Evolutionary conservation across 2,329 filamentous ascomycete species (phyloP).

Genomic region (Dothistroma pini): DNA sequence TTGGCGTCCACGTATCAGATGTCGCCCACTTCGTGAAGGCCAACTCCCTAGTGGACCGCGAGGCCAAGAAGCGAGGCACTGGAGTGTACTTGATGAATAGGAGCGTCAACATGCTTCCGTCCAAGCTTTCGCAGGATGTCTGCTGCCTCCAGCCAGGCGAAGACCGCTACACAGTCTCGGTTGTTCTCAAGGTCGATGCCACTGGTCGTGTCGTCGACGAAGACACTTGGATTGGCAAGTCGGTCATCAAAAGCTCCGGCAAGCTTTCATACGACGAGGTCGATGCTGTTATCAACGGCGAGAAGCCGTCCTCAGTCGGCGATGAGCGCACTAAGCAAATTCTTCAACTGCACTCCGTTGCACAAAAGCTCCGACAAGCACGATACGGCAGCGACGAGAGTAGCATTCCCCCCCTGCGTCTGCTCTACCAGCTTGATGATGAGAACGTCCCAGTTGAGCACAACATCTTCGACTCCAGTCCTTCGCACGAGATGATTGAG

Average conservation of each 20-base stretch:
- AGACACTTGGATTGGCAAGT: constrained; percentile 90
- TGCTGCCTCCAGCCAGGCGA: constrained; percentile 84
- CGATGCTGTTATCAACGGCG: constrained; percentile 70
- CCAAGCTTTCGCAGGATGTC: constrained; percentile 78
- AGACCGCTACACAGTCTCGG: constrained; percentile 85
- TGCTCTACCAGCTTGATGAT: constrained; percentile 92
- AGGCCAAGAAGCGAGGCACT: constrained; percentile 96
- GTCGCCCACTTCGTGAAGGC: constrained; percentile 95
- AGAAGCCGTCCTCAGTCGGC: constrained; percentile 53
- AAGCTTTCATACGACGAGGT: constrained; percentile 83
- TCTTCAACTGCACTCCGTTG: constrained; percentile 72
- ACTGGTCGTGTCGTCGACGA: constrained; percentile 77
- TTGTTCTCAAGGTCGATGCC: constrained; percentile 86
- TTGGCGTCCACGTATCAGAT: constrained; percentile 93
- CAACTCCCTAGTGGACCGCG: constrained; percentile 91
- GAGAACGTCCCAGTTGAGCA: constrained; percentile 96
- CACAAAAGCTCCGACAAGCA: constrained; percentile 85
- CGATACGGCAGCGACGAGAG: constrained; percentile 73
- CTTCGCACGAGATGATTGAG: constrained; percentile 88
- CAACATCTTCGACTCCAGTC: constrained; percentile 90
- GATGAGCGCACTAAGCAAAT: constrained; percentile 71
- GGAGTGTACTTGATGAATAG: constrained; percentile 93
- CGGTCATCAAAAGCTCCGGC: constrained; percentile 85
- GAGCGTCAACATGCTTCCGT: constrained; percentile 79
- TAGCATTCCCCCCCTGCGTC: constrained; percentile 77